Evolutionary conservation across 2,329 filamentous ascomycete genomes (phyloP).

Genomic region (Beauveria bassiana): DNA sequence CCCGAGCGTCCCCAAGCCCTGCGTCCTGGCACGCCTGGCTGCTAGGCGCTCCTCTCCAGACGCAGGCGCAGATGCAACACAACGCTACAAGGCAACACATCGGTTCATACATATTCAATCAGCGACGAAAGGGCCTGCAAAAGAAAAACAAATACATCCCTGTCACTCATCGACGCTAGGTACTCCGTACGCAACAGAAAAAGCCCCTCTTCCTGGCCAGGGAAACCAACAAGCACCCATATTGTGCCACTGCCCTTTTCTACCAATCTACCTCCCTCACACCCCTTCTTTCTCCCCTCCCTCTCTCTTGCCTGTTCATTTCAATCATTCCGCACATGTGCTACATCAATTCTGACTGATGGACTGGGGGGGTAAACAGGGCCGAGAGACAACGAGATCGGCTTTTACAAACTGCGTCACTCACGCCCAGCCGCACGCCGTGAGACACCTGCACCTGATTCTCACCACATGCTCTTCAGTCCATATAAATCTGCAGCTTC

Average conservation of each 20-base stretch:
- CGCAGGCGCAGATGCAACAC: conserved; percentile 4
- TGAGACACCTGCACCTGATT: not conserved
- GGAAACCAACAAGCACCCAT: conserved; percentile 7
- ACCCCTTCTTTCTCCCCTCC: not conserved
- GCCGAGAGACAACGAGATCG: not conserved
- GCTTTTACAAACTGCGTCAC: not conserved
- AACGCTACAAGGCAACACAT: not conserved
- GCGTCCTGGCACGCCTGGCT: not conserved
- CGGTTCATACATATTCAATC: not conserved
- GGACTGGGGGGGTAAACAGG: not conserved
- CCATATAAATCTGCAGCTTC: conserved; percentile 6
- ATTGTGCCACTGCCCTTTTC: not conserved
- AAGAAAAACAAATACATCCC: not conserved
- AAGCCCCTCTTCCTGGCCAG: not conserved
- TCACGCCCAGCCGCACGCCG: not conserved
- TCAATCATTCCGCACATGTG: not conserved
- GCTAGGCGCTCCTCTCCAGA: not conserved
- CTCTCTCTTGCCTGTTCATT: not conserved
- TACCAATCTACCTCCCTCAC: not conserved
- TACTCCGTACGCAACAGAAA: not conserved
- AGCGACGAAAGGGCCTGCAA: not conserved
- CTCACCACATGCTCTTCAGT: not conserved
- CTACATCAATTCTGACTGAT: not conserved
- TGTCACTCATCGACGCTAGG: not conserved
- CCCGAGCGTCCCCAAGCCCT: not conserved